Evolutionary conservation across 2,329 filamentous ascomycete genomes (phyloP), one percentile per base, ranked within the genome.

Genomic region (Aspergillus sp.): DNA sequence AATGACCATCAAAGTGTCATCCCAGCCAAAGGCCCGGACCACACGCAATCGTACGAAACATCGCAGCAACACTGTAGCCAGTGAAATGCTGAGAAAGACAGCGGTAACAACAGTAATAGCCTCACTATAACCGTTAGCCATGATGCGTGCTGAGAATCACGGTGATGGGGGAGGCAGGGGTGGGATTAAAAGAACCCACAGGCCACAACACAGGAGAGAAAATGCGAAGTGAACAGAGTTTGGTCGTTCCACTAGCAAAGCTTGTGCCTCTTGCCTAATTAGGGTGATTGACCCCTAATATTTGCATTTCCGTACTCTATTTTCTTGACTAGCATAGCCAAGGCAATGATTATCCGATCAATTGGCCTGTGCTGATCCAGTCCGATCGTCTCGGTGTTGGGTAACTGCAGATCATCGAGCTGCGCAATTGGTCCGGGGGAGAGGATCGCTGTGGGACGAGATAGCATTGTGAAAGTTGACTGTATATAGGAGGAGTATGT

Each of bases 11-110:
- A 59, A 45, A 1, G n/a, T 50, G 56, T 68, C 65, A 53, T 67
- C 65, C 59, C 62, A 64, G 1, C 65, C 62, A 49, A 67, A 65
- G 0, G 64, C 67, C 42, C 64, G 68, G n/a, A 74, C 68, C 13
- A 74, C 47, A n/a, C 56, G 59, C 3, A 65, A 46, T 5, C 72
- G 69, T 25, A 72, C 70, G 55, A 71, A 73, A 19, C 68, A 61
- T 45, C 72, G 64, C n/a, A 74, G 54, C 7, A 58, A 45, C 6
- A 66, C 66, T 10, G 69, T 62, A 5, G 68, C 38, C 13, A 67
- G 58, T 0, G 72, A 69, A 15, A 73, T 50, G 3, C 61, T 59
- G 42, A 73, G 58, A 47, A 74, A 72, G 10, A 66, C 61, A 9
- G 64, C 62, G 3, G 65, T 63, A 4, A 64, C 60, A 5, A 43